Conservation (phyloP, 2,329 filamentous ascomycete genomes). For the Graphium sp. region DNA sequence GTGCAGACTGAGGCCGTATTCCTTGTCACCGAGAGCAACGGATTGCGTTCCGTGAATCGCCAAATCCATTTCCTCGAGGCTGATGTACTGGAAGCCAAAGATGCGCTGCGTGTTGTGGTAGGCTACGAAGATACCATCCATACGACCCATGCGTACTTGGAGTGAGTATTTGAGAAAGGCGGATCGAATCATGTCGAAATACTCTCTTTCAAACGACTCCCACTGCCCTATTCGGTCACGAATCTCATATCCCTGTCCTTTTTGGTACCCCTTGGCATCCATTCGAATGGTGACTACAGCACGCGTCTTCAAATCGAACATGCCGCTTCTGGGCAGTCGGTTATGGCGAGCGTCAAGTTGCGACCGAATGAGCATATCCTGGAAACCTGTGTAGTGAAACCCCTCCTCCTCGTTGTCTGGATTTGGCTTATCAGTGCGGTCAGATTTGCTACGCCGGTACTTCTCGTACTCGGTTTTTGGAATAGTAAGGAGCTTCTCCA, state of each 20-base stretch:
- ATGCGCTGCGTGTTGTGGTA: slow-evolving; percentile 92
- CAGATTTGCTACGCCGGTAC: slow-evolving; percentile 54
- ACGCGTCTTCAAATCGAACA: slow-evolving; percentile 93
- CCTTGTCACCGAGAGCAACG: slow-evolving; percentile 53
- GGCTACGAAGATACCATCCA: slow-evolving; percentile 97
- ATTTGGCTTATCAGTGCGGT: slow-evolving; percentile 53
- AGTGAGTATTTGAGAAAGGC: slow-evolving; percentile 95
- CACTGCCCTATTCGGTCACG: slow-evolving; percentile 56
- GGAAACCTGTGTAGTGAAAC: slow-evolving; percentile 75
- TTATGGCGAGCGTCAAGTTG: slow-evolving; percentile 84
- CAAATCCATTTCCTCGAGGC: slow-evolving; percentile 73
- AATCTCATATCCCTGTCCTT: slow-evolving; percentile 78
- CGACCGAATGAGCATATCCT: slow-evolving; percentile 85
- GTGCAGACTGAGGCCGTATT: slow-evolving; percentile 69
- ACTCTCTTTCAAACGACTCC: slow-evolving; percentile 90
- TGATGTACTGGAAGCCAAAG: slow-evolving; percentile 94
- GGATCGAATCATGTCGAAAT: slow-evolving; percentile 88
- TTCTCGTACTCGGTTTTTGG: slow-evolving; percentile 71
- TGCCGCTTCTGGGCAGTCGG: slow-evolving; percentile 73
- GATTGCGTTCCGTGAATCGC: slow-evolving; percentile 67
- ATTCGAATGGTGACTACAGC: slow-evolving; percentile 86
- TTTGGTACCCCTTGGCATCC: slow-evolving; percentile 55
- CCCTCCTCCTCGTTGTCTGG: slow-evolving; percentile 58
- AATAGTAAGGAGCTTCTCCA: slow-evolving; percentile 87
- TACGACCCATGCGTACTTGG: slow-evolving; percentile 89